Base-by-base conservation (phyloP, 345 rosid species). In the Dimocarpus longan region DNA sequence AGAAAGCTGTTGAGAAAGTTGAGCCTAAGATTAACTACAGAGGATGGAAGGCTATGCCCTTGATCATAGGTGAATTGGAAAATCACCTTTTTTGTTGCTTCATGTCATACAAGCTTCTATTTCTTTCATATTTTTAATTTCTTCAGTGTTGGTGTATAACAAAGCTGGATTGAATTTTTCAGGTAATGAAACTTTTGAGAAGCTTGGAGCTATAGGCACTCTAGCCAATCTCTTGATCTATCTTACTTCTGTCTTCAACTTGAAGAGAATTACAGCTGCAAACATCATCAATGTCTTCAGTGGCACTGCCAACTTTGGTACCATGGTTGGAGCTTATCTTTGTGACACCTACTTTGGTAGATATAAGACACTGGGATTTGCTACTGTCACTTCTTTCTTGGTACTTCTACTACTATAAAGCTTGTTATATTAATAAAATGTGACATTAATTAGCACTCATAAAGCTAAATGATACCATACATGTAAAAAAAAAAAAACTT, bases 271-370 rank as follows among this genome's bases (percentile, higher is more conserved):
- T 10, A 87, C 92, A 8, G 96, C 98, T 73, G 93, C 93, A 64
- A 94, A 92, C 26, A 86, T 89, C 68, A 84, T 92, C 80, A 91
- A 81, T 80, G 81, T 87, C 86, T 91, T 94, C 84, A 88, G 86
- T 66, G 95, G 98, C 68, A 92, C 97, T 4, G 65, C 92, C 6
- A 94, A 92, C 74, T 85, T 94, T 26, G 92, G 92, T 12, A 92
- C 97, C 44, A 80, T 91, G 78, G 2, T 94, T 24, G 97, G 95
- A 43, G 98, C 95, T 64, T 94, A 84, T 74, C 83, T 91, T 68
- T 89, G 90, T 26, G 97, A 94, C 75, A 91, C 94, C 70, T 94
- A 86, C 90, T 91, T 94, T n/a, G 95, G 97, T 64, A 92, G 97
- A 73, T 94, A 89, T 79, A 92, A 88, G 76, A 94, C 97, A 7